phyloP scores from a whole-genome alignment of 495 filamentous ascomycete species.

The Penicillium chermesinum region DNA sequence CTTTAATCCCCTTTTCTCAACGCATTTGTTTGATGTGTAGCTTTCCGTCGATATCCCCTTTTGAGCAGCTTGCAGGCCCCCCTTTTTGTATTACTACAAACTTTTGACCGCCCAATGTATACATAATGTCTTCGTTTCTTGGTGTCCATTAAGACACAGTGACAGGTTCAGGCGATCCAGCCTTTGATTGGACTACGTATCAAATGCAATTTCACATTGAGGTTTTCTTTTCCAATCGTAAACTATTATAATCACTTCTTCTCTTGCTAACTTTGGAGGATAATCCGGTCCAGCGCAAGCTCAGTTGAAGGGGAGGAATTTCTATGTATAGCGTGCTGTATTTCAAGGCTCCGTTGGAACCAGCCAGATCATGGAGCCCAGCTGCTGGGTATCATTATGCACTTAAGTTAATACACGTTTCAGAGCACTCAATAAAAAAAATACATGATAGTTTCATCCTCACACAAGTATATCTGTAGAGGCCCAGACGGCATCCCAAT shows the following conservation, averaged over 20 bases:
- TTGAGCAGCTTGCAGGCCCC: background rate
- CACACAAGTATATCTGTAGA: too few species aligned
- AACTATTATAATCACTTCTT: too few species aligned
- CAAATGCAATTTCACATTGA: background rate
- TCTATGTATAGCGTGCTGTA: too few species aligned
- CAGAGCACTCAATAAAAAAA: too few species aligned
- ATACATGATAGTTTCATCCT: too few species aligned
- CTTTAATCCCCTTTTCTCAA: constrained; percentile 5
- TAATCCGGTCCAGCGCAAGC: too few species aligned
- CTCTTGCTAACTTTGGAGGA: too few species aligned
- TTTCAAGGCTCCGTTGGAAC: background rate
- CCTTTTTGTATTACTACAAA: constrained; percentile 2
- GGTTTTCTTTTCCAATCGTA: constrained; percentile 2
- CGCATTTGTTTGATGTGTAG: background rate
- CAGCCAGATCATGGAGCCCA: too few species aligned
- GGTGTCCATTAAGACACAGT: too few species aligned
- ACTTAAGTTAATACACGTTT: background rate
- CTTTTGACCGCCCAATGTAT: background rate
- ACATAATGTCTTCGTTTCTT: constrained; percentile 6
- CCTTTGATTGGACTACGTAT: background rate
- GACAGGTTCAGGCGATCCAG: too few species aligned
- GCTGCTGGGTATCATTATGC: constrained; percentile 14
- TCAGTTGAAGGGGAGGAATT: too few species aligned
- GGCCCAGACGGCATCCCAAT: background rate
- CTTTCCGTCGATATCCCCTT: constrained; percentile 4